Percentiles rank a stretch among this genome's conserved stretches.
Evolutionary conservation across 2,329 filamentous ascomycete species (phyloP).

Genomic region (Diplodia scrobiculata): DNA sequence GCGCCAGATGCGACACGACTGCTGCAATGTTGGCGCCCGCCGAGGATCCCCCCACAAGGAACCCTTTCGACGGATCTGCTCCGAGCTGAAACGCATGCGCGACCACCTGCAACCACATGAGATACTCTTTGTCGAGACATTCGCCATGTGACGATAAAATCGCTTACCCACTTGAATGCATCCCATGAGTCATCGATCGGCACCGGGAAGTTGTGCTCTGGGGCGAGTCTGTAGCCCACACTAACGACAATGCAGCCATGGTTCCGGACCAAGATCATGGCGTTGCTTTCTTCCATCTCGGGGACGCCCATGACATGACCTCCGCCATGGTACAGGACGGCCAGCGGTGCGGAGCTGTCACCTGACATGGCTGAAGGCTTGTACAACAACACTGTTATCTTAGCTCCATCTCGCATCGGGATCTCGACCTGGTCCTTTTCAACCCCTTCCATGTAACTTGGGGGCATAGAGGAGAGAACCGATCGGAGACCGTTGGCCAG

Average conservation of each 20-base stretch:
- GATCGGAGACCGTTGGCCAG: neutral
- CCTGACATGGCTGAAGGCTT: neutral
- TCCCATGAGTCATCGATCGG: conserved; percentile 59
- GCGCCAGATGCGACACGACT: conserved; percentile 32
- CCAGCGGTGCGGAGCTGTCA: conserved; percentile 28
- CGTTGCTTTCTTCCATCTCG: conserved; percentile 28
- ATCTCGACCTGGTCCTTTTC: conserved; percentile 1
- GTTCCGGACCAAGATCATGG: conserved; percentile 47
- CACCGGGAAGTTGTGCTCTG: conserved; percentile 63
- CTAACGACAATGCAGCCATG: conserved; percentile 62
- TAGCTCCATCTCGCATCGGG: neutral
- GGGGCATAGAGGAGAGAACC: neutral
- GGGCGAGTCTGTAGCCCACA: conserved; percentile 63
- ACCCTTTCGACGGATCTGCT: conserved; percentile 31
- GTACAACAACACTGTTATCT: neutral
- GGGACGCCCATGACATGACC: conserved; percentile 32
- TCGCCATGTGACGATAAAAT: neutral
- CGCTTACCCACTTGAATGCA: conserved; percentile 31
- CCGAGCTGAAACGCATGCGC: conserved; percentile 30
- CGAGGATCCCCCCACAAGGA: conserved; percentile 32
- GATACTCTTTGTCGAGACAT: neutral
- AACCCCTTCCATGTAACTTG: neutral
- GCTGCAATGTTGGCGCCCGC: conserved; percentile 33
- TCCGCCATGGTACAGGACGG: conserved; percentile 34
- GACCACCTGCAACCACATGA: conserved; percentile 12